phyloP scores from a whole-genome alignment of 2,329 filamentous ascomycete species.

The Talaromyces sp. region DNA sequence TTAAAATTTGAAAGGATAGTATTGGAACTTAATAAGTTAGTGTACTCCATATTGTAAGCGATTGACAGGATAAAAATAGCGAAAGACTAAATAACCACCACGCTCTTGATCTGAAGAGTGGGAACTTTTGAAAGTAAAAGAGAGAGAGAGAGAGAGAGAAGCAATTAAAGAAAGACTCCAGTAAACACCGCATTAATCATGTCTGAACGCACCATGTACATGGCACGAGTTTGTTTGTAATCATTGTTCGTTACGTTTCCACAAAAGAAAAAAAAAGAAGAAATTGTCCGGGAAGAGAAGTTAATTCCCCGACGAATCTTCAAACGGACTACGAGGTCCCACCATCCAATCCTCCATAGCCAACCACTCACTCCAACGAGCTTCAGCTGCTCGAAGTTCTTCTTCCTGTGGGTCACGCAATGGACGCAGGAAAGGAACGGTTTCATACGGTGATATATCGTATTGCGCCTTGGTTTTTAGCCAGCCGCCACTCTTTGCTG shows the following conservation, averaged over 20 bases:
- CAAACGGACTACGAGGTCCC: conserved; percentile 55
- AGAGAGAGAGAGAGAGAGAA: no score
- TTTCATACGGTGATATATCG: conserved; percentile 77
- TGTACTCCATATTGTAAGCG: not conserved
- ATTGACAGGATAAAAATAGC: not conserved
- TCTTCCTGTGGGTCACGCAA: conserved; percentile 67
- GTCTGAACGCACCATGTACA: not conserved
- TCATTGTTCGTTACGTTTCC: not conserved
- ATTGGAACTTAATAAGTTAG: no score
- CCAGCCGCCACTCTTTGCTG: conserved; percentile 89
- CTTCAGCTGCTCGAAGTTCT: conserved; percentile 77
- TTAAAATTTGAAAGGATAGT: no score
- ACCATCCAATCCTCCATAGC: conserved; percentile 99
- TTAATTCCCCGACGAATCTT: conserved; percentile 4
- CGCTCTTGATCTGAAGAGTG: not conserved
- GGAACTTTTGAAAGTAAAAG: not conserved
- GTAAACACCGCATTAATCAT: not conserved
- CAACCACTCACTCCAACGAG: conserved; percentile 87
- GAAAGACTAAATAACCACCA: not conserved
- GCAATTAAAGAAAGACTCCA: not conserved
- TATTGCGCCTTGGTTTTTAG: conserved; percentile 82
- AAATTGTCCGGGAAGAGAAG: not conserved
- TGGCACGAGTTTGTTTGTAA: not conserved
- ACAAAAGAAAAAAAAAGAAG: not conserved
- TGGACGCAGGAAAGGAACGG: conserved; percentile 77